These are phyloP conservation scores for Pseudogymnoascus sp. DNA, from an alignment of 2,329 filamentous ascomycete species.

Conservation along the genomic window DNA sequence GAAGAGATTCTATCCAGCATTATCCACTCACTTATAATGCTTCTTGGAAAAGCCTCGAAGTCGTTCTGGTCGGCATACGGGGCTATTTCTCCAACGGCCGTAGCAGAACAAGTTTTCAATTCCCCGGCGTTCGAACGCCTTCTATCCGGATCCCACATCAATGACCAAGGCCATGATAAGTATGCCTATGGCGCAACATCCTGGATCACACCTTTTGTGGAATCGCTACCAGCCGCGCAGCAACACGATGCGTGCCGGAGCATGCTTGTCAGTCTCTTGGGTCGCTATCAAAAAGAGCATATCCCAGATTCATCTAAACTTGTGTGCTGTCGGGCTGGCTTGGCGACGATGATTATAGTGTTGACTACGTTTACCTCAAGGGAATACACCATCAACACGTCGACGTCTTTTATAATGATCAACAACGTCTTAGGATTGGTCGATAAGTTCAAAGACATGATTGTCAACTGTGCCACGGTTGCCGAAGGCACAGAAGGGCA, in stretches of 20 bases:
- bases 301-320: conserved; percentile 51
- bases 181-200: conserved; percentile 58
- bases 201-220: conserved; percentile 73
- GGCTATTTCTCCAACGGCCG: conserved; percentile 67
- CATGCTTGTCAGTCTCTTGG: conserved; percentile 68
- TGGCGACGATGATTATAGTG: conserved; percentile 52
- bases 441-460: conserved; percentile 53
- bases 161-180: conserved; percentile 45
- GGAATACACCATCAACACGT: conserved; percentile 40
- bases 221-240: conserved; percentile 67
- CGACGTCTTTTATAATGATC: conserved; percentile 53
- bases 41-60: conserved; percentile 67
- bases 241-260: conserved; percentile 73
- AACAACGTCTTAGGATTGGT: conserved; percentile 60
- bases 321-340: conserved; percentile 56
- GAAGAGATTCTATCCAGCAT: conserved; percentile 59
- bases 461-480: conserved; percentile 47
- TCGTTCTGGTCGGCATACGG: conserved; percentile 87
- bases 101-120: conserved; percentile 77
- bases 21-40: conserved; percentile 59
- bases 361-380: conserved; percentile 48
- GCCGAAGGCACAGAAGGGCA: conserved; percentile 36
- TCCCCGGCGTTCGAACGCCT: conserved; percentile 59
- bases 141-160: conserved; percentile 51
- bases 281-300: conserved; percentile 48